Conservation (phyloP, 179 eudicot genomes). For the Silene vulgaris region DNA sequence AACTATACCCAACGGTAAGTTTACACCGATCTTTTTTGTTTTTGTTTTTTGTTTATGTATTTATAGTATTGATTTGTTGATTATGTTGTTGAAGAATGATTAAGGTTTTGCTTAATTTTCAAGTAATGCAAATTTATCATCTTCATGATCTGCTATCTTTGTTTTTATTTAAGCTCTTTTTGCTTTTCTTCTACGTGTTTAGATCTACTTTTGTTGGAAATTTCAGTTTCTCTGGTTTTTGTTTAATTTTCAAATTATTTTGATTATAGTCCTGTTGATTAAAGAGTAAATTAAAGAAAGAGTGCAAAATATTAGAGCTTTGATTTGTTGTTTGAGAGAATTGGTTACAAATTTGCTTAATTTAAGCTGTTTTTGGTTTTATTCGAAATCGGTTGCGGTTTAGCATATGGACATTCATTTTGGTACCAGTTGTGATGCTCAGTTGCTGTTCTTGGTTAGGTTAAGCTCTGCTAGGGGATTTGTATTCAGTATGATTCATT, state of each 20-base stretch:
- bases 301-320: not conserved
- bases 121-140: constrained; percentile 8
- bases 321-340: not conserved
- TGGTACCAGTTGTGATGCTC: not conserved
- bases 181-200: not conserved
- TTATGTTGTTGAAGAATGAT: not conserved
- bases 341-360: not conserved
- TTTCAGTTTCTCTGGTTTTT: not conserved
- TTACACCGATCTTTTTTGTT: constrained; percentile 2
- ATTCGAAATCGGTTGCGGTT: no score
- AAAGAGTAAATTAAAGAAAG: not conserved
- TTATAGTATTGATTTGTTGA: not conserved
- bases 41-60: not conserved
- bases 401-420: not conserved
- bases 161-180: not conserved
- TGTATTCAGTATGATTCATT: not conserved
- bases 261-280: constrained; percentile 7
- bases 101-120: constrained; percentile 2
- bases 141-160: constrained; percentile 1
- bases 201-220: constrained; percentile 3
- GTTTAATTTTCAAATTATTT: not conserved
- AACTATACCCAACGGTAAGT: not conserved
- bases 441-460: constrained; percentile 2
- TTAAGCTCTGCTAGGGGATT: not conserved
- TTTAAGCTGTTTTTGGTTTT: not conserved